phyloP scores from a whole-genome alignment of 2,329 filamentous ascomycete genomes.

The Hypoxylon sp. region DNA sequence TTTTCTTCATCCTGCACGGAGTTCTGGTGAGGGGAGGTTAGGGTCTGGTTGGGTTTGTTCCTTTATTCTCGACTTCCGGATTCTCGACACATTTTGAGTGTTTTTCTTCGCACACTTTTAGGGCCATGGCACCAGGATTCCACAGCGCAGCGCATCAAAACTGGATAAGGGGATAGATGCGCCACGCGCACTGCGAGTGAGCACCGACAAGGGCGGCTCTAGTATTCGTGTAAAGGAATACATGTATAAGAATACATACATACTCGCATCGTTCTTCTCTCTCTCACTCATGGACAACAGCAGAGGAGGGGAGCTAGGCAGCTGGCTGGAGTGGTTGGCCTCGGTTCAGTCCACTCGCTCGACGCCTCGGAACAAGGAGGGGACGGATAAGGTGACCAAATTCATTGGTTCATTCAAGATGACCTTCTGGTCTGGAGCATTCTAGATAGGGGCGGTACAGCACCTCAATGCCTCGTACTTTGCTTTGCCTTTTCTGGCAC shows the following conservation, averaged over 20 bases:
- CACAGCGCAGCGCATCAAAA: constrained; percentile 48
- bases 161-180: constrained; percentile 47
- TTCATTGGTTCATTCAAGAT: constrained; percentile 27
- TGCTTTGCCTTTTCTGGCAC: constrained; percentile 19
- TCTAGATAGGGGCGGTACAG: constrained; percentile 28
- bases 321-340: constrained; percentile 21
- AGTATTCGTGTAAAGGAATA: constrained; percentile 34
- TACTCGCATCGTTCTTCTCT: constrained; percentile 41
- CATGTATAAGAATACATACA: constrained; percentile 45
- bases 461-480: constrained; percentile 16
- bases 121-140: constrained; percentile 38
- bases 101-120: constrained; percentile 26
- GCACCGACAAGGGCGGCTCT: constrained; percentile 41
- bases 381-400: constrained; percentile 26
- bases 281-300: constrained; percentile 35
- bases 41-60: constrained; percentile 34
- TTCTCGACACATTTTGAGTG: constrained; percentile 35
- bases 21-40: constrained; percentile 36
- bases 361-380: constrained; percentile 26
- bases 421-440: constrained; percentile 25
- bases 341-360: constrained; percentile 35
- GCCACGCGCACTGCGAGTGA: constrained; percentile 46
- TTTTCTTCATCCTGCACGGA: constrained; percentile 45
- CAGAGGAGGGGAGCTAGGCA: constrained; percentile 37
- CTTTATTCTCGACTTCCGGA: constrained; percentile 36